Conservation (phyloP, 208 protist genomes). For the Herpetomonas muscarum region DNA sequence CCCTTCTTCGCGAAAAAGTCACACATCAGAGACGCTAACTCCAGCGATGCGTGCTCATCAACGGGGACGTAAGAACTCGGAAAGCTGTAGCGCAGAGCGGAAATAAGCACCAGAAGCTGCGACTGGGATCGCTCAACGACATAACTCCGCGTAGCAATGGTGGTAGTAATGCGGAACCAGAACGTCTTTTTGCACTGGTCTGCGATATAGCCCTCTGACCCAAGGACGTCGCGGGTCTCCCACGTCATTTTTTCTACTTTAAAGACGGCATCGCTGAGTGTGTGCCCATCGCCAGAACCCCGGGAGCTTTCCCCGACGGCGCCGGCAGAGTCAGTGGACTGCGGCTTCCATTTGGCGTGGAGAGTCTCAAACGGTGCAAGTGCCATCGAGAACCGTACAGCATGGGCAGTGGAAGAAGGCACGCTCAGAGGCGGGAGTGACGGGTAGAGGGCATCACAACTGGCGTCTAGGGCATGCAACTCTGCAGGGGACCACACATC, state of each 20-base stretch:
- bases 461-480: constrained; percentile 3
- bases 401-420: neutral
- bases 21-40: constrained; percentile 12
- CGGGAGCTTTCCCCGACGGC: neutral
- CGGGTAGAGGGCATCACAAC: constrained; percentile 7
- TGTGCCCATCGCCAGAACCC: neutral
- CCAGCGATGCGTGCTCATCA: constrained; percentile 5
- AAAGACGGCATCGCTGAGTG: neutral
- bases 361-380: constrained; percentile 16
- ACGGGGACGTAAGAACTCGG: constrained; percentile 33
- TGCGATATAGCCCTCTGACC: neutral
- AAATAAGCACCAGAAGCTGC: constrained; percentile 24
- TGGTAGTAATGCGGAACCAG: constrained; percentile 14
- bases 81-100: constrained; percentile 33
- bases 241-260: neutral
- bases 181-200: constrained; percentile 11
- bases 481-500: constrained; percentile 25
- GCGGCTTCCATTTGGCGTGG: constrained; percentile 14
- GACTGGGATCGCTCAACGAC: constrained; percentile 16
- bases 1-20: constrained; percentile 23
- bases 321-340: neutral
- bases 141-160: constrained; percentile 18
- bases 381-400: constrained; percentile 12
- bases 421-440: constrained; percentile 6
- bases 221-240: neutral